Evolutionary conservation across 257 asterid genomes (phyloP).

Genomic region (Perilla frutescens): DNA sequence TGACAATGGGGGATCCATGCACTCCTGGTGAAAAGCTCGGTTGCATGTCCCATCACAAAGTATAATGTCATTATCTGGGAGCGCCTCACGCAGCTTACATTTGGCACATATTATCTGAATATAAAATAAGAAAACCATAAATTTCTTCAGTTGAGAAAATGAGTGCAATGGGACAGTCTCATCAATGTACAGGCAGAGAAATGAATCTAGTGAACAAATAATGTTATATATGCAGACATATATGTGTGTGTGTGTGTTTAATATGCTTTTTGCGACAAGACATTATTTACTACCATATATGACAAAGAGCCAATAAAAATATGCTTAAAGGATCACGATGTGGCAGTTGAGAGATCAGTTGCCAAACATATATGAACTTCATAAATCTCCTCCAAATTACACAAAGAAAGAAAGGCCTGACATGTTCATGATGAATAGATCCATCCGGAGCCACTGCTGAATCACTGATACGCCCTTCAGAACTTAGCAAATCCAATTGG

Average conservation of each 20-base stretch:
- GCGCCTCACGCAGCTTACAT: slow-evolving; percentile 81
- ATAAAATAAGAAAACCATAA: slow-evolving; percentile 36
- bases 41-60: slow-evolving; percentile 97
- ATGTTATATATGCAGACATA: background rate
- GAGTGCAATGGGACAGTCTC: background rate
- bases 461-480: slow-evolving; percentile 70
- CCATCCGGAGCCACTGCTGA: slow-evolving; percentile 84
- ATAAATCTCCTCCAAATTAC: slow-evolving; percentile 2
- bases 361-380: slow-evolving; percentile 16
- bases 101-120: slow-evolving; percentile 89
- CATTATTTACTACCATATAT: slow-evolving; percentile 4
- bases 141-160: slow-evolving; percentile 12
- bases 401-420: slow-evolving; percentile 41
- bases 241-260: background rate
- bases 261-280: slow-evolving; percentile 4
- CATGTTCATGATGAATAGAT: slow-evolving; percentile 92
- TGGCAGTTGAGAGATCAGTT: slow-evolving; percentile 14
- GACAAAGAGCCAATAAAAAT: slow-evolving; percentile 3
- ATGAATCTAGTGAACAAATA: background rate
- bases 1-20: slow-evolving; percentile 89
- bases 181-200: slow-evolving; percentile 12
- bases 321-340: background rate
- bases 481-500: slow-evolving; percentile 83
- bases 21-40: slow-evolving; percentile 91
- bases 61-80: slow-evolving; percentile 89